These are phyloP conservation scores for Helicocarpus griseus DNA, from an alignment of 2,329 filamentous ascomycete genomes.

Conservation along the genomic window DNA sequence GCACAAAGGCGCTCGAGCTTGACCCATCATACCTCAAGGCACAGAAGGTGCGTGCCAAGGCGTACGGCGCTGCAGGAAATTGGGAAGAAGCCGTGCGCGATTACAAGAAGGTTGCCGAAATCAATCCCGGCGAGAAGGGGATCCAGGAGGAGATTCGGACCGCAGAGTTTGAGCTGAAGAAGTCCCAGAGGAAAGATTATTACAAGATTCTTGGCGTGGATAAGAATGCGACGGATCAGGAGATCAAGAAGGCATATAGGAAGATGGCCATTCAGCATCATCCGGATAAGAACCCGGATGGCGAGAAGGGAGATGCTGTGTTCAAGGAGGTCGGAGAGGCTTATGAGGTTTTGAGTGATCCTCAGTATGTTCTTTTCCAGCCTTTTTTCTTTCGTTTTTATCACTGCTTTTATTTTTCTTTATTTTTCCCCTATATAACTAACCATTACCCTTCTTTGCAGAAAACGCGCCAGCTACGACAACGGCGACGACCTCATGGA, in stretches of 20 bases:
- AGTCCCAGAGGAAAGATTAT: conserved; percentile 94
- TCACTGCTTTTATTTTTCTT: conserved; percentile 9
- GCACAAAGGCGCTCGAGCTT: conserved; percentile 69
- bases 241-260: conserved; percentile 95
- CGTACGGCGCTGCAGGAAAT: conserved; percentile 69
- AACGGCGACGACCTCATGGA: conserved; percentile 87
- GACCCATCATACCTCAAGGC: conserved; percentile 84
- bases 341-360: conserved; percentile 88
- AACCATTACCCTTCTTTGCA: conserved; percentile 22
- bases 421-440: not conserved
- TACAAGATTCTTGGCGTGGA: conserved; percentile 91
- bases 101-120: conserved; percentile 75
- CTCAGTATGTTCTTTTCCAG: conserved; percentile 56
- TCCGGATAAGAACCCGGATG: conserved; percentile 87
- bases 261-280: conserved; percentile 91
- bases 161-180: conserved; percentile 93
- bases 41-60: conserved; percentile 87
- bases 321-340: conserved; percentile 99
- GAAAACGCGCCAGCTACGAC: conserved; percentile 83
- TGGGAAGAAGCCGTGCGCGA: conserved; percentile 91
- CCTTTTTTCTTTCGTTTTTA: conserved; percentile 2
- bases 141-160: conserved; percentile 78
- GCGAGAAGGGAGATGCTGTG: conserved; percentile 69
- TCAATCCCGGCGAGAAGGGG: conserved; percentile 69
- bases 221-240: conserved; percentile 72